Percentiles rank a stretch among this genome's conserved stretches.
Evolutionary conservation across 2,329 filamentous ascomycete genomes (phyloP).

Genomic region (Biscogniauxia sp.): DNA sequence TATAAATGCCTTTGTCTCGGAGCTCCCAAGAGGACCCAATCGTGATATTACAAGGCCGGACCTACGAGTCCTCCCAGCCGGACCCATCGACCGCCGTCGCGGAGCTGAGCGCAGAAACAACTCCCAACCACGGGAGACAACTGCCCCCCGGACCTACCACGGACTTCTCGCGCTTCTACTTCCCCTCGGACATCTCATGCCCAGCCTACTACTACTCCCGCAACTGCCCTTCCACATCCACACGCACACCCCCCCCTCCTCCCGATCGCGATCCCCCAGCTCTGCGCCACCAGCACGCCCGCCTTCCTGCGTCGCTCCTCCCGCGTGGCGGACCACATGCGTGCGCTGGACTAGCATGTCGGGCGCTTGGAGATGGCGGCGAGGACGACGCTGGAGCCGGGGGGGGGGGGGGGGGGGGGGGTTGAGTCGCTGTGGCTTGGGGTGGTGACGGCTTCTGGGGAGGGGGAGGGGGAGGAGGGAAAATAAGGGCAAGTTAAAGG

Average conservation of each 20-base stretch:
- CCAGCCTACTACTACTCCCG: conserved; percentile 29
- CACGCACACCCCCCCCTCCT: conserved; percentile 5
- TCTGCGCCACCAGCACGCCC: conserved; percentile 31
- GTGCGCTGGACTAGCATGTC: conserved; percentile 22
- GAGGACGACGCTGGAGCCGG: conserved; percentile 12
- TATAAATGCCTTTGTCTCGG: background rate
- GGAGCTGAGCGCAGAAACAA: background rate
- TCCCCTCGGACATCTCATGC: conserved; percentile 32
- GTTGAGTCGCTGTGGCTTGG: conserved; percentile 39
- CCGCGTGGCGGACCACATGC: conserved; percentile 15
- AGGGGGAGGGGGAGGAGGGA: background rate
- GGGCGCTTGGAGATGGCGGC: conserved; percentile 21
- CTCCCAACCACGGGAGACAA: background rate
- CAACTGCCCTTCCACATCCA: background rate
- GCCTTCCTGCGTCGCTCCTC: conserved; percentile 40
- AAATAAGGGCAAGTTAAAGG: background rate
- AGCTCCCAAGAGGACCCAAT: too few relatives aligned
- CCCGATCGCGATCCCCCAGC: conserved; percentile 43
- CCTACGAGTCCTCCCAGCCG: background rate
- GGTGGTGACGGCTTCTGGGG: conserved; percentile 16
- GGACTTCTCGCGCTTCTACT: conserved; percentile 40
- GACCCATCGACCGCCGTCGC: conserved; percentile 2
- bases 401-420: conserved; percentile 4
- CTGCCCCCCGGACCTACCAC: conserved; percentile 29
- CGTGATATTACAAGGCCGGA: background rate